phyloP scores from a whole-genome alignment of 2,329 filamentous ascomycete species.

The Coleophoma crateriformis region DNA sequence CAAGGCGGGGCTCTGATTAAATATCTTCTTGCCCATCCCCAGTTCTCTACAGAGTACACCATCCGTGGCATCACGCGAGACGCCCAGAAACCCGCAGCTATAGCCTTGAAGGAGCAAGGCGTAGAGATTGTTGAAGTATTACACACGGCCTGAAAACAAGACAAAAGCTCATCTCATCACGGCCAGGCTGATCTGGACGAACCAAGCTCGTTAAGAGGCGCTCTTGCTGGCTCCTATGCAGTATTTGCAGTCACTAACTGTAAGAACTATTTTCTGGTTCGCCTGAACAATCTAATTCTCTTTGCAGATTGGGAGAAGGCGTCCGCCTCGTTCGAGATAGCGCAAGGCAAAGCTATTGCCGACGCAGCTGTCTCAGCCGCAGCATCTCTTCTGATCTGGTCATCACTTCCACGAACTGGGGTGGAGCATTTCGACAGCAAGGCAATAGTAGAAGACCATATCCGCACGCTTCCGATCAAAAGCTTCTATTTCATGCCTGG shows the following conservation, averaged over 20 bases:
- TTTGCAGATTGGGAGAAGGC: slow-evolving; percentile 23
- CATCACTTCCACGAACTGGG: too few species aligned
- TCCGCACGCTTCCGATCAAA: slow-evolving; percentile 31
- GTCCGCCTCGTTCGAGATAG: slow-evolving; percentile 32
- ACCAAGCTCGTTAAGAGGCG: slow-evolving; percentile 28
- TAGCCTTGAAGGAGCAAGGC: slow-evolving; percentile 33
- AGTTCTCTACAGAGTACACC: slow-evolving; percentile 30
- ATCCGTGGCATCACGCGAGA: slow-evolving; percentile 45
- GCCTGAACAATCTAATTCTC: too few species aligned
- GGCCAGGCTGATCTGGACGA: slow-evolving; percentile 32
- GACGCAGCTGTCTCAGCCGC: slow-evolving; percentile 32
- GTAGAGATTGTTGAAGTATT: slow-evolving; percentile 35
- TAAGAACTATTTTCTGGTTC: too few species aligned
- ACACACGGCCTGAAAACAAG: too few species aligned
- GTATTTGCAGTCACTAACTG: slow-evolving; percentile 26
- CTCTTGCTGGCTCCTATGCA: slow-evolving; percentile 24
- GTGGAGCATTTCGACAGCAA: slow-evolving; percentile 31
- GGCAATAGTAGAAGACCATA: slow-evolving; percentile 29
- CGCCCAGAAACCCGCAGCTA: slow-evolving; percentile 32
- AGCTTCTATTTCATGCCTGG: slow-evolving; percentile 43
- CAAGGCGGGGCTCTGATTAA: slow-evolving; percentile 47
- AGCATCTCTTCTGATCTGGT: slow-evolving; percentile 14
- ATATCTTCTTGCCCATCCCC: slow-evolving; percentile 40
- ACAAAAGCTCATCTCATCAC: too few species aligned
- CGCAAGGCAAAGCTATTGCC: slow-evolving; percentile 42